Evolutionary conservation across 306 rosid species (phyloP).

Genomic region (Malus sieversii): DNA sequence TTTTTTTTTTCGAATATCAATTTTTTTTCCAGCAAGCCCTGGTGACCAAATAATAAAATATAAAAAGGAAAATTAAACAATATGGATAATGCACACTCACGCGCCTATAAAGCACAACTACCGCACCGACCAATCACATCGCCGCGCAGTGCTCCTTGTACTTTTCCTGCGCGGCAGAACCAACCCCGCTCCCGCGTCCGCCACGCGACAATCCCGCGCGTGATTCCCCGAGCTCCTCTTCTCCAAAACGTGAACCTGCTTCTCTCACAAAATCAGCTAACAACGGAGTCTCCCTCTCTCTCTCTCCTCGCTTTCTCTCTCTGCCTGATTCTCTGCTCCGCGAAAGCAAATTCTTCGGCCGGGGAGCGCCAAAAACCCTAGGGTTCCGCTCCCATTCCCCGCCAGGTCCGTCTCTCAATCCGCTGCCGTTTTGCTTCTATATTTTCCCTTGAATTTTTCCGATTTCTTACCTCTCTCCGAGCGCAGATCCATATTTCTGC

Average conservation of each 20-base stretch:
- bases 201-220: slow-evolving; percentile 37
- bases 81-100: slow-evolving; percentile 9
- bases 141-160: slow-evolving; percentile 22
- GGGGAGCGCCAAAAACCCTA: slow-evolving; percentile 40
- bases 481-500: slow-evolving; percentile 50
- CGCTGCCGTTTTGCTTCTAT: slow-evolving; percentile 17
- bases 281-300: slow-evolving; percentile 25
- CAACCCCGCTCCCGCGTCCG: slow-evolving; percentile 5
- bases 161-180: slow-evolving; percentile 33
- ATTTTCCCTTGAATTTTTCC: background rate
- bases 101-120: slow-evolving; percentile 8
- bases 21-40: background rate
- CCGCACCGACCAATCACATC: slow-evolving; percentile 21
- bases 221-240: background rate
- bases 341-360: slow-evolving; percentile 27
- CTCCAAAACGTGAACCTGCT: slow-evolving; percentile 35
- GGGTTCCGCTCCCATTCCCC: slow-evolving; percentile 38
- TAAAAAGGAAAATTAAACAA: background rate
- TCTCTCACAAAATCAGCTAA: slow-evolving; percentile 35
- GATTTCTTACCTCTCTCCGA: slow-evolving; percentile 6
- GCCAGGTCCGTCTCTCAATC: slow-evolving; percentile 30
- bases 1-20: too few species aligned
- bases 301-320: slow-evolving; percentile 12
- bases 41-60: background rate
- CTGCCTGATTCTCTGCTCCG: slow-evolving; percentile 38